Base-by-base conservation (phyloP, 495 filamentous ascomycete species). In the Beverwykella pulmonaria region DNA sequence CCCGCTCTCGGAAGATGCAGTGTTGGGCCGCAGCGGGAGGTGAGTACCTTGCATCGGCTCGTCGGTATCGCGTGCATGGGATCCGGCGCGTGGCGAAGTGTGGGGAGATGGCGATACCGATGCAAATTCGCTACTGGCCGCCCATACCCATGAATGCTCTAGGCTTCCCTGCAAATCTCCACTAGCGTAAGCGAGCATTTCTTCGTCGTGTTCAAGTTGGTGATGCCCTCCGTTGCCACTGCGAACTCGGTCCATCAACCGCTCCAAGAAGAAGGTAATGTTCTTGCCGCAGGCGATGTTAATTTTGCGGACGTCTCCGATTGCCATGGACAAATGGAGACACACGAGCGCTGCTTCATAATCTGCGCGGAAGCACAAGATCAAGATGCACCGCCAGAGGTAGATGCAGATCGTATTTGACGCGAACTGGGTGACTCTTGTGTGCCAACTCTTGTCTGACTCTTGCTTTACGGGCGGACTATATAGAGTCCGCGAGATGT, bases 91-190 rank as follows among this genome's bases (percentile, higher is more conserved):
- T 56, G 46, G 26, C n/a, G 63, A 29, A 67, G 59, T 59, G 68
- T 64, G 57, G 67, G 57, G 29, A 61, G 67, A 27, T 52, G 63
- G 12, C 48, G 32, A 27, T 55, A 26, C 6, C 61, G 65, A 12
- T 6, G 41, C 27, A 20, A 56, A 20, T 74, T 86, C 91, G 74
- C 86, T 91, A 63, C 82, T 84, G 26, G 86, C 91, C 46, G 86
- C 79, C 94, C 94, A 98, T 17, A 93, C 84, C 93, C 93, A 98
- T 27, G 86, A 86, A 25, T 85, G 88, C 23, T 94, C 90, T 6
- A 80, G 80, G 44, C 83, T 84, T n/a, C 89, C 91, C 75, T 98
- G 94, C 76, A 97, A 84, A 75, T 98, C 94, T 0, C 89, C 92
- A 23, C 90, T 93, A 1, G 90, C 87, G 73, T 97, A 96, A 1